phyloP scores from a whole-genome alignment of 768 basidiomycete species.

The Pleurotus giganteus region DNA sequence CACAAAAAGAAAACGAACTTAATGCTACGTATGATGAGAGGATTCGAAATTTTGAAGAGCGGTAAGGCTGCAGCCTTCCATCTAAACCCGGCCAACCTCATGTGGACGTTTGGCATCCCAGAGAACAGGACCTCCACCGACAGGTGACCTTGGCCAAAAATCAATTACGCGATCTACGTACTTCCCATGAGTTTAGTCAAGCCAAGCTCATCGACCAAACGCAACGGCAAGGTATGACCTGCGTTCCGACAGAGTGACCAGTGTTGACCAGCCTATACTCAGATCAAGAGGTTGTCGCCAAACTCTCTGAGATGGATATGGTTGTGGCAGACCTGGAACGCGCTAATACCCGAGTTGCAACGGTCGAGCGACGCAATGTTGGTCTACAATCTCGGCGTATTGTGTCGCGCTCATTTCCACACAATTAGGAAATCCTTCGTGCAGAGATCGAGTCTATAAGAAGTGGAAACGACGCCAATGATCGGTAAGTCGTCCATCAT shows the following conservation, averaged over 20 bases:
- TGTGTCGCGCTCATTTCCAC: no score
- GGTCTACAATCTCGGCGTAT: no score
- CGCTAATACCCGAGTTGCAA: constrained; percentile 91
- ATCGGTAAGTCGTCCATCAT: constrained; percentile 46
- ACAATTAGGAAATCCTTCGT: constrained; percentile 84
- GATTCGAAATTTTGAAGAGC: constrained; percentile 92
- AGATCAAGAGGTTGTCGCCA: constrained; percentile 92
- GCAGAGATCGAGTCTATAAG: constrained; percentile 93
- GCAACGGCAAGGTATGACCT: constrained; percentile 75
- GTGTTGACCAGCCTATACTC: not conserved
- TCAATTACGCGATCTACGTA: constrained; percentile 87
- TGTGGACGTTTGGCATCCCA: constrained; percentile 25
- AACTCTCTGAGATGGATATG: constrained; percentile 93
- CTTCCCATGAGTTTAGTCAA: constrained; percentile 90
- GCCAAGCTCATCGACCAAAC: constrained; percentile 90
- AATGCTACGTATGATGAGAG: constrained; percentile 97
- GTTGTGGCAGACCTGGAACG: constrained; percentile 91
- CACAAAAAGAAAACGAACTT: constrained; percentile 93
- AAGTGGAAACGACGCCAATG: constrained; percentile 70
- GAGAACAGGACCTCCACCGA: constrained; percentile 91
- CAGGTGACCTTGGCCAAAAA: constrained; percentile 85
- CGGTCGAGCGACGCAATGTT: constrained; percentile 92
- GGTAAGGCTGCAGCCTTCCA: constrained; percentile 45
- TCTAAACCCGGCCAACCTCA: not conserved
- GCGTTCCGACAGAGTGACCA: not conserved